Evolutionary conservation across 73 alveolate species (phyloP).

Genomic region (Tetrahymena borealis): DNA sequence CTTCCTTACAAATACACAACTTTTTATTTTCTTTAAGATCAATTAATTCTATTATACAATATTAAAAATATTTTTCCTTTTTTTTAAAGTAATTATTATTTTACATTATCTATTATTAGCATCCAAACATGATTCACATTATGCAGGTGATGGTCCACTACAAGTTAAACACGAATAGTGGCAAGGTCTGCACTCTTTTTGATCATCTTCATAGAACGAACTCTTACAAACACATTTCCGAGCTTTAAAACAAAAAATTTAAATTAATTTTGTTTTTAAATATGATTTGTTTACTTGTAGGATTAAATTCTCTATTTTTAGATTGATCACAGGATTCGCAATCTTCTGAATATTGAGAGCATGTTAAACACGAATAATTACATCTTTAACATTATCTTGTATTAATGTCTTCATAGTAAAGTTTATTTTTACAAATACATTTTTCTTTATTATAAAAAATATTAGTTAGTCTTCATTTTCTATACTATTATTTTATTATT

Average conservation of each 20-base stretch:
- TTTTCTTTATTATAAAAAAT: neutral
- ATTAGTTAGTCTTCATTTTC: neutral
- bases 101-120: neutral
- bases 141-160: neutral
- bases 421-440: neutral
- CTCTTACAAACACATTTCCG: neutral
- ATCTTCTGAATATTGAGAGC: neutral
- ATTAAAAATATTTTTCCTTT: neutral
- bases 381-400: neutral
- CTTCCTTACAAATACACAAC: neutral
- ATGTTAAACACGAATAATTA: neutral
- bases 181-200: neutral
- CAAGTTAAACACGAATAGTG: neutral
- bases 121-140: neutral
- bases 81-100: neutral
- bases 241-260: neutral
- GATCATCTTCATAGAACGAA: neutral
- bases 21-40: neutral
- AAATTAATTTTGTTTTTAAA: neutral
- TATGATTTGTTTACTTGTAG: neutral
- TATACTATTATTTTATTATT: neutral
- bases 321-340: neutral
- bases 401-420: neutral
- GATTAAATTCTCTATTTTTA: neutral
- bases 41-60: neutral